phyloP scores from a whole-genome alignment of 2,329 filamentous ascomycete genomes.

The Venturia nashicola region DNA sequence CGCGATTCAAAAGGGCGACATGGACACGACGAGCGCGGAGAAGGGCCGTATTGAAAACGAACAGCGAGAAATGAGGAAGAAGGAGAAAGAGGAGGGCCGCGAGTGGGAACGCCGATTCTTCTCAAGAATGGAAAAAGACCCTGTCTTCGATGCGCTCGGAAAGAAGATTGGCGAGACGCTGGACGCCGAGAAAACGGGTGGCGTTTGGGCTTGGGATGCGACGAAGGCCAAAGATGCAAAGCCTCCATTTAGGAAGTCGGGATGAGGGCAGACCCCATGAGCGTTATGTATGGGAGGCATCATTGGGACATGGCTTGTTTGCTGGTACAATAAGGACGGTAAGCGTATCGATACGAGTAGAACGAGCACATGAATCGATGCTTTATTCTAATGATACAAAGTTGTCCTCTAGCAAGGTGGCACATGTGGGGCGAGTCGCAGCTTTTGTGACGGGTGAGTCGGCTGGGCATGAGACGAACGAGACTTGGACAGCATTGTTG shows the following conservation, averaged over 20 bases:
- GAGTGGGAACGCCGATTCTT: constrained; percentile 84
- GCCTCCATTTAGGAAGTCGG: constrained; percentile 1
- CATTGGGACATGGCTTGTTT: background rate
- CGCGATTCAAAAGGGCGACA: constrained; percentile 69
- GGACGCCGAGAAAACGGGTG: constrained; percentile 53
- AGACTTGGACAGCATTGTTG: too few relatives aligned
- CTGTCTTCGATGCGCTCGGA: constrained; percentile 35
- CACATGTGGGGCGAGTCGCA: too few relatives aligned
- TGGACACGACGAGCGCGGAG: constrained; percentile 65
- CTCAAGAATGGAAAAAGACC: constrained; percentile 29
- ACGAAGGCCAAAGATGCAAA: constrained; percentile 14
- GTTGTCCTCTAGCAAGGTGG: background rate
- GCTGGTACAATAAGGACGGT: background rate
- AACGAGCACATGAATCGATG: background rate
- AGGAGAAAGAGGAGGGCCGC: constrained; percentile 61
- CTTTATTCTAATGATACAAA: background rate
- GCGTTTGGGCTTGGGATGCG: constrained; percentile 49
- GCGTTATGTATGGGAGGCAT: background rate
- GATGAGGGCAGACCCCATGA: background rate
- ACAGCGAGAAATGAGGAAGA: constrained; percentile 64
- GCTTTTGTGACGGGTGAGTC: too few relatives aligned
- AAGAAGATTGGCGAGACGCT: constrained; percentile 32
- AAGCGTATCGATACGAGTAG: background rate
- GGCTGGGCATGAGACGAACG: too few relatives aligned
- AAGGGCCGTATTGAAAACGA: constrained; percentile 85